Evolutionary conservation across 2,329 filamentous ascomycete species (phyloP), one percentile per base, ranked within the genome.

Genomic region (Colletotrichum eleusines): DNA sequence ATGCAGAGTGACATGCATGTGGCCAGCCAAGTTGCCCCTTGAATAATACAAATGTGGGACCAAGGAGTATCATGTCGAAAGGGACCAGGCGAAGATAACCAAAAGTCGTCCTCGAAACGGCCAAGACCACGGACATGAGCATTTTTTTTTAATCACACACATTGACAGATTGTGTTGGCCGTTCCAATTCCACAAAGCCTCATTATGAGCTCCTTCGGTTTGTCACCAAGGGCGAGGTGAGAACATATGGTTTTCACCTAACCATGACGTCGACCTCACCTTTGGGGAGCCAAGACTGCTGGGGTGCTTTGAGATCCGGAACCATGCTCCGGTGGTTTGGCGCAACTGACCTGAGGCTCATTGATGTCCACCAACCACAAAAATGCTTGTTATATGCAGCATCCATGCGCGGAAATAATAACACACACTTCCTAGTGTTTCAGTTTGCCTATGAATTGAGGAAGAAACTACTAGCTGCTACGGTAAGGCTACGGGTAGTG

Each of bases 1-100:
- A 55, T 55, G 53, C 53, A 55, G 53, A 33, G 33, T 55, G 33
- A n/a, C 40, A 55, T 55, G 53, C 53, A 55, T 38, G 53, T 5
- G 33, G 7, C 12, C 53, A 33, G 53, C 33, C 20, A 55, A 40
- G 53, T 38, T 55, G 3, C 33, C 33, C 12, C 20, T 38, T 55
- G 53, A 4, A 55, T 31, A 55, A 55, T 6, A 26, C 53, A 55
- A 38, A 55, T 38, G 33, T 55, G 53, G 53, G 33, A 55, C 53
- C 33, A 2, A 23, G 12, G 4, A n/a, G 9, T 35, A 26, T 23
- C 5, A 14, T 18, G 20, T 2, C 12, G 2, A 5, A 11, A 35
- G 5, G 31, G 23, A n/a, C 20, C 31, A 55, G 7, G 2, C 7
- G 0, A 38, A 33, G 11, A 55, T n/a, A 55, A n/a, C 1, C 20